Percentiles rank a stretch among this genome's conserved stretches.
These are phyloP conservation scores for Tephrocybe sp. DNA, from an alignment of 768 basidiomycete species.

Conservation along the genomic window DNA sequence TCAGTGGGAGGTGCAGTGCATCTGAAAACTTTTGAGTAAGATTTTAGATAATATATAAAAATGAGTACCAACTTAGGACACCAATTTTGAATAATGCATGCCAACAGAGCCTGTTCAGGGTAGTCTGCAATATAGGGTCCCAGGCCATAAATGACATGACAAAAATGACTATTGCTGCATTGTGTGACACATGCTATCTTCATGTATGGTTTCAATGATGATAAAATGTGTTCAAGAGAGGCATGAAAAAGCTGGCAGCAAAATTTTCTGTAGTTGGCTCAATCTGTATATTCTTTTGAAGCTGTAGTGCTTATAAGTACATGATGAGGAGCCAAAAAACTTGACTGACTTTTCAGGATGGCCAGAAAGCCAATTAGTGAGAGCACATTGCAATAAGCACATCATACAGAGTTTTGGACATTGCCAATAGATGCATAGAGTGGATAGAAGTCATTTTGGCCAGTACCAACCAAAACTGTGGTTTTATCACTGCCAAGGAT, in stretches of 20 bases:
- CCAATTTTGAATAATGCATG: slow-evolving; percentile 25
- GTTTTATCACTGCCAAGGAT: slow-evolving; percentile 30
- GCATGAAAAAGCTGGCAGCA: slow-evolving; percentile 22
- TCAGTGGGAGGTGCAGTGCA: slow-evolving; percentile 10
- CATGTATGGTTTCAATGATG: slow-evolving; percentile 23
- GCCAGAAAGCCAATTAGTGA: slow-evolving; percentile 17
- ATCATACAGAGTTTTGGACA: slow-evolving; percentile 9
- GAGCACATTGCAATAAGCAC: slow-evolving; percentile 19
- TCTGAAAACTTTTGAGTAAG: no score
- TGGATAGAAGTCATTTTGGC: slow-evolving; percentile 14
- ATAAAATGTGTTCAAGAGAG: slow-evolving; percentile 18
- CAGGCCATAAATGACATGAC: slow-evolving; percentile 23
- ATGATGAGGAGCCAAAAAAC: background rate
- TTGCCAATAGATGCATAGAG: slow-evolving; percentile 11
- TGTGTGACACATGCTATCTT: slow-evolving; percentile 19
- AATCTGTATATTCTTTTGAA: slow-evolving; percentile 4
- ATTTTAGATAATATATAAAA: no score
- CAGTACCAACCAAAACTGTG: slow-evolving; percentile 25
- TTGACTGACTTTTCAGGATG: slow-evolving; percentile 23
- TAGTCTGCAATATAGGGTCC: slow-evolving; percentile 31
- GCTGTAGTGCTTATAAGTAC: background rate
- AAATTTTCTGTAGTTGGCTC: slow-evolving; percentile 17
- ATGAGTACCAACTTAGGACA: slow-evolving; percentile 26
- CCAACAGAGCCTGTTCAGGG: slow-evolving; percentile 24
- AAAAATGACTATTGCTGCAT: slow-evolving; percentile 26